Conservation (phyloP, 495 filamentous ascomycete genomes). For the Chaetomium tenue region DNA sequence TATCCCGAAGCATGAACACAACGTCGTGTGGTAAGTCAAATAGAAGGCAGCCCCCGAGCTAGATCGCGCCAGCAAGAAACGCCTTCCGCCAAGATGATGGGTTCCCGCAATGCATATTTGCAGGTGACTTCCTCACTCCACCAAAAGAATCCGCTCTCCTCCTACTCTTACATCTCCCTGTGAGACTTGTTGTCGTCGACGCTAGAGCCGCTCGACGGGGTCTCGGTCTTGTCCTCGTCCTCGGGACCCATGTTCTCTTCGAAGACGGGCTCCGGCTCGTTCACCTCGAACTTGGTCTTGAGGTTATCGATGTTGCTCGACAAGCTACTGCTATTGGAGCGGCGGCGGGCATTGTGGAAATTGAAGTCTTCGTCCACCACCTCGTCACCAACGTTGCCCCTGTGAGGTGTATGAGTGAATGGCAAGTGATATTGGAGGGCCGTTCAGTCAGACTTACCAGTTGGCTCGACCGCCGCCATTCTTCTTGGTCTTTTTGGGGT, state of each 20-base stretch:
- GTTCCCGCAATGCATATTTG: slow-evolving; percentile 28
- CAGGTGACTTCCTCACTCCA: slow-evolving; percentile 29
- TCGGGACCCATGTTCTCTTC: slow-evolving; percentile 69
- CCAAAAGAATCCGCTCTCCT: neutral
- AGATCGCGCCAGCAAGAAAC: slow-evolving; percentile 23
- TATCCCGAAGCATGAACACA: slow-evolving; percentile 21
- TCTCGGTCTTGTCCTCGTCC: slow-evolving; percentile 55
- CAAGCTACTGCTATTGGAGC: slow-evolving; percentile 81
- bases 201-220: slow-evolving; percentile 45
- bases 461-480: slow-evolving; percentile 90
- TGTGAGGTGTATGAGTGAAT: slow-evolving; percentile 34
- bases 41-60: slow-evolving; percentile 27
- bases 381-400: slow-evolving; percentile 83
- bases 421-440: neutral
- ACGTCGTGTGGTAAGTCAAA: slow-evolving; percentile 29
- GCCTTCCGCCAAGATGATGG: slow-evolving; percentile 35
- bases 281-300: slow-evolving; percentile 85
- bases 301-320: slow-evolving; percentile 61
- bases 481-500: slow-evolving; percentile 95
- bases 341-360: slow-evolving; percentile 81
- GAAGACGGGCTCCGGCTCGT: slow-evolving; percentile 82
- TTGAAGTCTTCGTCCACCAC: slow-evolving; percentile 76
- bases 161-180: slow-evolving; percentile 31
- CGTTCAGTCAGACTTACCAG: slow-evolving; percentile 61
- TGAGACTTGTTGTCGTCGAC: slow-evolving; percentile 39